These are phyloP conservation scores for Leccinellum rugosiceps DNA, from an alignment of 768 basidiomycete genomes.

Conservation along the genomic window DNA sequence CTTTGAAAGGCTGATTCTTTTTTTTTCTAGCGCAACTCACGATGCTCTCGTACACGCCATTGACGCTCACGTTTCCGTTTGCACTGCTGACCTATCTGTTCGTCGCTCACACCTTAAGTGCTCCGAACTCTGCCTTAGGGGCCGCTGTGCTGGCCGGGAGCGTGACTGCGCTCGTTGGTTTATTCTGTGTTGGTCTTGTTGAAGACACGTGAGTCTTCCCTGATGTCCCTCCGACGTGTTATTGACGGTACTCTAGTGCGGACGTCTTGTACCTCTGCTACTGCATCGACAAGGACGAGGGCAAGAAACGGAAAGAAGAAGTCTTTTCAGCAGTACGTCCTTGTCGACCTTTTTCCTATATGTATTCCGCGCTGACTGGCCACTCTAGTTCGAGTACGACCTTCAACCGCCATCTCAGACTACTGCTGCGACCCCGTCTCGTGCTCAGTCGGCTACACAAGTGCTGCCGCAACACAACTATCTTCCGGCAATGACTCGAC, in stretches of 20 bases:
- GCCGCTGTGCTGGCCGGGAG: conserved; percentile 75
- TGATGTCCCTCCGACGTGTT: background rate
- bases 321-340: conserved; percentile 54
- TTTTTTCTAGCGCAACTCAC: conserved; percentile 53
- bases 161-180: conserved; percentile 75
- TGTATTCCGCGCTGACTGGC: conserved; percentile 3
- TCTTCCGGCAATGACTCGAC: conserved; percentile 6
- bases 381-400: conserved; percentile 41
- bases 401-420: conserved; percentile 19
- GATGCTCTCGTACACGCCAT: conserved; percentile 66
- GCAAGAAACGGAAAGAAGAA: conserved; percentile 47
- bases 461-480: conserved; percentile 11
- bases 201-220: conserved; percentile 58
- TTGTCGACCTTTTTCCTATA: background rate
- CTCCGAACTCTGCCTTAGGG: conserved; percentile 69
- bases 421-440: conserved; percentile 12
- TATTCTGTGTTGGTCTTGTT: conserved; percentile 81
- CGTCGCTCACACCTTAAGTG: conserved; percentile 74
- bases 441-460: conserved; percentile 6
- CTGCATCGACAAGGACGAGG: conserved; percentile 58
- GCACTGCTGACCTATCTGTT: conserved; percentile 83
- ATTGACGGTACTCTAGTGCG: conserved; percentile 36
- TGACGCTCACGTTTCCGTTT: conserved; percentile 79
- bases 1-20: conserved; percentile 1
- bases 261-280: conserved; percentile 68